A percentile compares a stretch with the other conserved stretches of the same genome.
phyloP scores from a whole-genome alignment of 176 grass and related monocot genomes.

The Aegilops speltoides region DNA sequence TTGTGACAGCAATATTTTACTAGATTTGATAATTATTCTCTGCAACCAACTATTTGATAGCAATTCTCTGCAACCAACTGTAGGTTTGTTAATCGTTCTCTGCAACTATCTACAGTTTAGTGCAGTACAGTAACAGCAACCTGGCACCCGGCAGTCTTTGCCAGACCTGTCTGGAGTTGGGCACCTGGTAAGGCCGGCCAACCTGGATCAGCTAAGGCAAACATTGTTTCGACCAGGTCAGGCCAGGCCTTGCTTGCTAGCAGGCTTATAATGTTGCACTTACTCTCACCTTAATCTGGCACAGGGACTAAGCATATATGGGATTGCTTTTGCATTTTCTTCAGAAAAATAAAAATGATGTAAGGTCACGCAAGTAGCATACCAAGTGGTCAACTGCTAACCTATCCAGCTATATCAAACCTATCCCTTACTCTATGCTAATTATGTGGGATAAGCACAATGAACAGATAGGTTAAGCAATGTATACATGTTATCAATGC shows the following conservation, averaged over 20 bases:
- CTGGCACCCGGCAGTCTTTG: background rate
- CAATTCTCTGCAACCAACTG: conserved; percentile 15
- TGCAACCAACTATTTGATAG: background rate
- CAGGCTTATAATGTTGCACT: background rate
- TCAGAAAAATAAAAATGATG: conserved; percentile 11
- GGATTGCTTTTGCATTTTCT: background rate
- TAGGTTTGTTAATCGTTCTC: conserved; percentile 4
- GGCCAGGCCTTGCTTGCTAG: conserved; percentile 7
- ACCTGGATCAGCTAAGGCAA: background rate
- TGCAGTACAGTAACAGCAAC: background rate
- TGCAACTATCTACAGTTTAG: background rate
- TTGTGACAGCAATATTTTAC: background rate
- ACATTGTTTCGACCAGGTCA: background rate
- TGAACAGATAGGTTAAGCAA: conserved; percentile 13
- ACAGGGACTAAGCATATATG: background rate
- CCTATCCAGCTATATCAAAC: background rate
- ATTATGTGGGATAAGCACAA: background rate
- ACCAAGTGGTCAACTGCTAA: background rate
- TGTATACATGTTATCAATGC: background rate
- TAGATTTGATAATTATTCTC: conserved; percentile 14
- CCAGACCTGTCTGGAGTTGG: background rate
- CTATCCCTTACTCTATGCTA: background rate
- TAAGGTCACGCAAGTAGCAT: conserved; percentile 3
- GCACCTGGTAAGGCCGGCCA: background rate
- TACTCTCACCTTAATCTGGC: background rate